phyloP scores from a whole-genome alignment of 257 asterid genomes.

The Plantago major region DNA sequence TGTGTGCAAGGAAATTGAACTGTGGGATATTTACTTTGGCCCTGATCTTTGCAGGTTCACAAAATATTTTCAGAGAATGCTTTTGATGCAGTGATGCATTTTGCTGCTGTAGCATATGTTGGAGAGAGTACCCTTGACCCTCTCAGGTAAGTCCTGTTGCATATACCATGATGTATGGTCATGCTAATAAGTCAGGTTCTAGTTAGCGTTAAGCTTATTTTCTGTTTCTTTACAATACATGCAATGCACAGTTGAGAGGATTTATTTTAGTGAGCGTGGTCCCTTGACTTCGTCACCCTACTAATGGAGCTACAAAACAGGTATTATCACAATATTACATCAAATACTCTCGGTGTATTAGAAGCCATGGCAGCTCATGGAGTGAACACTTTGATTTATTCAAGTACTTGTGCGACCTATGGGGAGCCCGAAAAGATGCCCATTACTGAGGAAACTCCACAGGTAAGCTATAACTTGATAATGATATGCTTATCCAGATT shows the following conservation, averaged over 20 bases:
- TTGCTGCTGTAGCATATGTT: conserved; percentile 96
- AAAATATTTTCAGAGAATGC: conserved; percentile 59
- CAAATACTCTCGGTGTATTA: conserved; percentile 61
- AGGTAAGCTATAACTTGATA: conserved; percentile 9
- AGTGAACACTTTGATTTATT: conserved; percentile 25
- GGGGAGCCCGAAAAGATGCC: conserved; percentile 30
- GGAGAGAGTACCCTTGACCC: conserved; percentile 95
- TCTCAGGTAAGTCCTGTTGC: conserved; percentile 45
- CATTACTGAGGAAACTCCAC: conserved; percentile 26
- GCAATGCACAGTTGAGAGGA: no score
- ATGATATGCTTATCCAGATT: neutral
- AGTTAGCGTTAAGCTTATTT: no score
- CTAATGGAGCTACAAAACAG: conserved; percentile 36
- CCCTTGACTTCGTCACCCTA: neutral
- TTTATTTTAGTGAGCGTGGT: no score
- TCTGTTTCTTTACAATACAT: no score
- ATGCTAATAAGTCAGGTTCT: no score
- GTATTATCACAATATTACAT: conserved; percentile 95
- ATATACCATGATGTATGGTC: no score
- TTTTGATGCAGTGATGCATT: conserved; percentile 83
- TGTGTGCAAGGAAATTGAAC: neutral
- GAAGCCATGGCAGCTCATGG: conserved; percentile 27
- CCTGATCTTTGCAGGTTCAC: conserved; percentile 49
- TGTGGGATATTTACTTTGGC: neutral
- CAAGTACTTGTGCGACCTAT: conserved; percentile 28